These are phyloP conservation scores for Kwoniella botswanensis DNA, from an alignment of 768 basidiomycete genomes.

Conservation along the genomic window DNA sequence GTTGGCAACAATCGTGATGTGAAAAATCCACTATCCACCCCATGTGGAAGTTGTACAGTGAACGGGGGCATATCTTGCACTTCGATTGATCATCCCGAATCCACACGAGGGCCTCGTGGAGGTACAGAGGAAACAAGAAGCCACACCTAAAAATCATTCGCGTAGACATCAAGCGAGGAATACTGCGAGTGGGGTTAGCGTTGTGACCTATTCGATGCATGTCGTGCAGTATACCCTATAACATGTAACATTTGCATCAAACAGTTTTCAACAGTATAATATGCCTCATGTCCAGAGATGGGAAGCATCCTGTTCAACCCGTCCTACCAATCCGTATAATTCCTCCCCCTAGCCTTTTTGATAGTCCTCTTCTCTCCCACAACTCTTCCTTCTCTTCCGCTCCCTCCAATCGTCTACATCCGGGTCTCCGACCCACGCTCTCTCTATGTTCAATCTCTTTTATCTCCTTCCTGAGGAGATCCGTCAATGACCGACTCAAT, in stretches of 20 bases:
- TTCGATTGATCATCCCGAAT: not conserved
- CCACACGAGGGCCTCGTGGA: not conserved
- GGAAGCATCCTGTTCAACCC: too few species aligned
- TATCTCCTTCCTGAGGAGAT: not conserved
- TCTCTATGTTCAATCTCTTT: not conserved
- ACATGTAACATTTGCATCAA: too few species aligned
- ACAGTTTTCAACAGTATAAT: too few species aligned
- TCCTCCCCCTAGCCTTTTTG: too few species aligned
- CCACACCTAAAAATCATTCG: conserved; percentile 1
- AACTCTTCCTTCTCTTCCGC: too few species aligned
- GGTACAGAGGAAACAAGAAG: not conserved
- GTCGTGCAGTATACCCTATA: too few species aligned
- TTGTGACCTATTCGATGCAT: not conserved
- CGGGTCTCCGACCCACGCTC: too few species aligned
- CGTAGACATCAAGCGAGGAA: not conserved
- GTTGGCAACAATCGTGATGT: not conserved
- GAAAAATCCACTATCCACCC: not conserved
- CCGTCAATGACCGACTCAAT: not conserved
- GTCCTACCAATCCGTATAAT: too few species aligned
- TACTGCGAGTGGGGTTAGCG: not conserved
- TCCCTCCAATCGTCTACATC: too few species aligned
- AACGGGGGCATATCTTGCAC: not conserved
- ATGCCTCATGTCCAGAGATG: too few species aligned
- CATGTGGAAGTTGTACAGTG: not conserved
- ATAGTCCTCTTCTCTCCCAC: too few species aligned